These are phyloP conservation scores for Orobanche coerulescens DNA, from an alignment of 257 asterid species.

Conservation along the genomic window DNA sequence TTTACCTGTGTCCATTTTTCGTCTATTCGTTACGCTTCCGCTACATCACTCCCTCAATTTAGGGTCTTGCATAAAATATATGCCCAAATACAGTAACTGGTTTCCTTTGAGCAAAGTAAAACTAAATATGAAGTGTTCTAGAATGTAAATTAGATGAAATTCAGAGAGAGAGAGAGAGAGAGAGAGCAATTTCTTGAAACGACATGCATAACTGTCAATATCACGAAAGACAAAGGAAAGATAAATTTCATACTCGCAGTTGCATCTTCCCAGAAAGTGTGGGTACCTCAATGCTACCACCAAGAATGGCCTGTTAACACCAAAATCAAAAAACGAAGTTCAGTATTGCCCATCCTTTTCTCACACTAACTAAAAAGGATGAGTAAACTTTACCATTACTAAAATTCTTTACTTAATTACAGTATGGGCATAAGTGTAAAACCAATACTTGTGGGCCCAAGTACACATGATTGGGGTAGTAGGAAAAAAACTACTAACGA, in stretches of 20 bases:
- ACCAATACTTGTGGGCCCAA: background rate
- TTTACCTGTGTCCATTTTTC: too few relatives aligned
- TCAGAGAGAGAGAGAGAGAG: conserved; percentile 2
- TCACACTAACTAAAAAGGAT: conserved; percentile 3
- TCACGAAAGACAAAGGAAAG: conserved; percentile 18
- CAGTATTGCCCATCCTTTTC: background rate
- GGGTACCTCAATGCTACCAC: conserved; percentile 76
- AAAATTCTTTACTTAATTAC: conserved; percentile 4
- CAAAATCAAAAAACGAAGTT: conserved; percentile 15
- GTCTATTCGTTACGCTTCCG: too few relatives aligned
- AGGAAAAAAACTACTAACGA: background rate
- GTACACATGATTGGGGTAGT: background rate
- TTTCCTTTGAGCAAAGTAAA: background rate
- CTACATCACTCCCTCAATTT: too few relatives aligned
- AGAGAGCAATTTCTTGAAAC: conserved; percentile 14
- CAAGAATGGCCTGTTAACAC: conserved; percentile 78
- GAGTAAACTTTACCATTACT: background rate
- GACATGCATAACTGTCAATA: conserved; percentile 12
- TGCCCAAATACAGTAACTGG: background rate
- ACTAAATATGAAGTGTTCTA: background rate
- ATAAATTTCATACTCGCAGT: conserved; percentile 44
- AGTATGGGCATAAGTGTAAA: conserved; percentile 3
- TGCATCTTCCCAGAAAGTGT: conserved; percentile 63
- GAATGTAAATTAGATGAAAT: background rate
- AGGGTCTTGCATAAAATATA: too few relatives aligned